Evolutionary conservation across 495 filamentous ascomycete genomes (phyloP), one percentile per base, ranked within the genome.

Genomic region (Penicillium alfredii): DNA sequence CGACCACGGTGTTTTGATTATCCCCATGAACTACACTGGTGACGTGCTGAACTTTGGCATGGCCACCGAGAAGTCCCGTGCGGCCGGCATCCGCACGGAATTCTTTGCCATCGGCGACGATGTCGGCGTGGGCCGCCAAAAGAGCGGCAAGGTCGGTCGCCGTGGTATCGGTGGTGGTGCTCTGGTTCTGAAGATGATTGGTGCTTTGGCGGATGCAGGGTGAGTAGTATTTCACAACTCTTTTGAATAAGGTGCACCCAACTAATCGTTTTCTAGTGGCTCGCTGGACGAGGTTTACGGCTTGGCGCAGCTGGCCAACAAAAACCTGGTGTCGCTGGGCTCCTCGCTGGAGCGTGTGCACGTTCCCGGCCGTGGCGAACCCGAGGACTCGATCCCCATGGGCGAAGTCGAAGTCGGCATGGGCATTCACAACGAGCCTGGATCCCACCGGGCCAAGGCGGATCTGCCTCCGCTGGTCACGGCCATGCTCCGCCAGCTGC

Each of bases 341-440:
- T 80, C 86, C 1, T 86, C 82, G 11, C 58, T 98, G 31, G 80
- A 81, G 31, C 89, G 94, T 57, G 92, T 97, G 18, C 92, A 98
- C 56, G 84, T 98, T 0, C 92, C 92, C 0, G 92, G 92, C 8
- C 73, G 87, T 49, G 72, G 58, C 2, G 45, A 60, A 8, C 51
- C 63, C 12, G 62, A 73, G n/a, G 82, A 79, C 27, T 62, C 63
- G 4, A 62, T 94, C 39, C 68, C 64, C 19, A 55, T 68, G 0
- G 81, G 78, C 26, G 83, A 97, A 66, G 80, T 94, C 13, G 92
- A 98, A 67, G 72, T 98, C 47, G 92, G 92, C 6, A 98, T 97
- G 92, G 92, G 92, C 8, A 96, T 97, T 58, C 92, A 98, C 60
- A 98, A 98, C 55, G 92, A 98, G 62, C 77, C 85, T 1, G 92